Percentiles rank a stretch among this genome's conserved stretches.
Conservation (phyloP, 2,329 filamentous ascomycete genomes). For the Fonsecaea erecta region DNA sequence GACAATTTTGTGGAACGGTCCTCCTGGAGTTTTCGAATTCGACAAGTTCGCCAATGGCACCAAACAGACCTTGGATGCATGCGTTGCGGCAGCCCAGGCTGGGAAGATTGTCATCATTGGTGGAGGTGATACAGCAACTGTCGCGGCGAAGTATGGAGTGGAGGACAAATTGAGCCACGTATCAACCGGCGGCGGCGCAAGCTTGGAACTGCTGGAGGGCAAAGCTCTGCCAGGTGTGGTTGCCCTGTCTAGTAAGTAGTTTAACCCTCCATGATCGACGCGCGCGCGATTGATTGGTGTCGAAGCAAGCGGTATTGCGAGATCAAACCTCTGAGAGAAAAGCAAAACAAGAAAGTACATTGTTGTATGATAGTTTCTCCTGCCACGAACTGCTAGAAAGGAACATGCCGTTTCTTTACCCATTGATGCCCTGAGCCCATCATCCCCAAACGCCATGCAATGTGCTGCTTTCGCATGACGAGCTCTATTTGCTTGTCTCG, state of each 20-base stretch:
- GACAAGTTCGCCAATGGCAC: slow-evolving; percentile 92
- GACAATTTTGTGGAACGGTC: slow-evolving; percentile 99
- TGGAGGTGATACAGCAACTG: slow-evolving; percentile 96
- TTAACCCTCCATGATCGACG: slow-evolving; percentile 9
- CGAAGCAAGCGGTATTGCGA: slow-evolving; percentile 25
- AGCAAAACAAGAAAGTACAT: slow-evolving; percentile 1
- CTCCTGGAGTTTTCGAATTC: slow-evolving; percentile 96
- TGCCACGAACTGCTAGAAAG: slow-evolving; percentile 17
- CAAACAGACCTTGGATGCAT: slow-evolving; percentile 88
- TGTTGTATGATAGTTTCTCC: slow-evolving; percentile 27
- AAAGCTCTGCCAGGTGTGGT: slow-evolving; percentile 94
- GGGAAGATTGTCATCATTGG: slow-evolving; percentile 99
- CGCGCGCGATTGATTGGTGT: slow-evolving; percentile 15
- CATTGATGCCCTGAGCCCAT: slow-evolving; percentile 13
- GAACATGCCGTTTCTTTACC: slow-evolving; percentile 22
- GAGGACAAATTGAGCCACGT: slow-evolving; percentile 99
- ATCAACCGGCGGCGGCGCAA: slow-evolving; percentile 93
- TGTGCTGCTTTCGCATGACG: slow-evolving; percentile 24
- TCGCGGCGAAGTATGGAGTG: slow-evolving; percentile 93
- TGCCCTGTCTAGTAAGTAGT: slow-evolving; percentile 79
- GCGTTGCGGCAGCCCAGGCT: slow-evolving; percentile 75
- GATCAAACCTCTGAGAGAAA: slow-evolving; percentile 24
- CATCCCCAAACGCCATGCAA: slow-evolving; percentile 25
- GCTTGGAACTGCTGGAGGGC: slow-evolving; percentile 93
- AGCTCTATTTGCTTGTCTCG: slow-evolving; percentile 57